phyloP scores from a whole-genome alignment of 768 basidiomycete genomes.

The Tulasnella sp. region DNA sequence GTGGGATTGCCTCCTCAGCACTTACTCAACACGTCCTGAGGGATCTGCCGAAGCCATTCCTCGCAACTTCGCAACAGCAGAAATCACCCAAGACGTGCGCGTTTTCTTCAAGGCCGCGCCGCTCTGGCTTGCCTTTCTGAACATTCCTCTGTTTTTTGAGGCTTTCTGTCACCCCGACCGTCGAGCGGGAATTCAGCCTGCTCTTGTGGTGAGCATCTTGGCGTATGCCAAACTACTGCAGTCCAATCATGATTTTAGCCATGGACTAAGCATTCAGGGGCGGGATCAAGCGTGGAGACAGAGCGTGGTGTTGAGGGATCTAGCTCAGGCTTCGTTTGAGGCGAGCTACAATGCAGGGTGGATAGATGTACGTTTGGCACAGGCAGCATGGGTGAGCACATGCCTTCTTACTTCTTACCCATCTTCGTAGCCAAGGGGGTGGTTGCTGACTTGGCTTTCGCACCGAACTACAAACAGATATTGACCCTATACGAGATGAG shows the following conservation, averaged over 20 bases:
- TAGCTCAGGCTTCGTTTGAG: constrained; percentile 14
- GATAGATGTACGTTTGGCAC: constrained; percentile 12
- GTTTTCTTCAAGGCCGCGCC: constrained; percentile 8
- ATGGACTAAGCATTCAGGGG: background rate
- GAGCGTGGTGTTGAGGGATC: constrained; percentile 8
- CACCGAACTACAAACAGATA: background rate
- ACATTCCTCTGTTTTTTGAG: constrained; percentile 15
- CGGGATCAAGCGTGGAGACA: background rate
- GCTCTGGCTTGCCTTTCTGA: constrained; percentile 15
- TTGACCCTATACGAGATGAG: constrained; percentile 15
- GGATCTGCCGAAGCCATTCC: background rate
- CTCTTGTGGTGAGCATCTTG: constrained; percentile 10
- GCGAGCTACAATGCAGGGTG: constrained; percentile 15
- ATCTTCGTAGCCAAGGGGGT: no score
- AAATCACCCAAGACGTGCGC: background rate
- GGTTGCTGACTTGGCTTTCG: no score
- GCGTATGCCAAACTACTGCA: constrained; percentile 14
- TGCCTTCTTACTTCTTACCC: no score
- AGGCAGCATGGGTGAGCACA: constrained; percentile 15
- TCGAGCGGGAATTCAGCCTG: constrained; percentile 13
- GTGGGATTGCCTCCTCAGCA: constrained; percentile 12
- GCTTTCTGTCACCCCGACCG: constrained; percentile 10
- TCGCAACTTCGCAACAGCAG: background rate
- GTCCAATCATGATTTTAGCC: constrained; percentile 10
- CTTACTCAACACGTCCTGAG: background rate